These are phyloP conservation scores for Bidens hawaiensis DNA, from an alignment of 140 eudicot genomes.

Conservation along the genomic window DNA sequence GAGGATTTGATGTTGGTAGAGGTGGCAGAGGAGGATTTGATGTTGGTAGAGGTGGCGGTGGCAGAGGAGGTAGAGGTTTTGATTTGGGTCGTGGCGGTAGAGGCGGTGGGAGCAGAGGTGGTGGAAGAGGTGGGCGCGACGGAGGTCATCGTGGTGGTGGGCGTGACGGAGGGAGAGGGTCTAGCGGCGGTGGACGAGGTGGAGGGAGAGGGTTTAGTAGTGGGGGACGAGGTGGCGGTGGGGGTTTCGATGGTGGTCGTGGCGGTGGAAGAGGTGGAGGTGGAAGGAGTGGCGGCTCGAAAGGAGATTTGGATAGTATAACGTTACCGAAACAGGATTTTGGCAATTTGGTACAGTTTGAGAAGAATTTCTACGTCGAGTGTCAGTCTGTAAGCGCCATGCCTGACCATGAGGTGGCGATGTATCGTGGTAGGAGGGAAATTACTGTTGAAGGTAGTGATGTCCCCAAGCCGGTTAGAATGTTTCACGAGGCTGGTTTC, in stretches of 20 bases:
- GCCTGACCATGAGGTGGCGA: constrained; percentile 71
- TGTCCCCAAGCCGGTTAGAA: constrained; percentile 76
- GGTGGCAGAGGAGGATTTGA: constrained; percentile 27
- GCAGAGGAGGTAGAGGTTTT: constrained; percentile 49
- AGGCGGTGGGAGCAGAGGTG: constrained; percentile 34
- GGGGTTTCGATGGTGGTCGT: constrained; percentile 39
- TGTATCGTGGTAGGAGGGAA: constrained; percentile 69
- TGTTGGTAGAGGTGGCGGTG: constrained; percentile 43
- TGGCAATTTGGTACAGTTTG: constrained; percentile 72
- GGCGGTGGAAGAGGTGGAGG: constrained; percentile 70
- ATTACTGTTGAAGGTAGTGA: constrained; percentile 86
- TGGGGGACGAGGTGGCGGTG: constrained; percentile 31
- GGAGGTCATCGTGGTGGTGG: constrained; percentile 38
- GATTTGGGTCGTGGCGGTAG: constrained; percentile 48
- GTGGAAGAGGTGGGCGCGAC: constrained; percentile 42
- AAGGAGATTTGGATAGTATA: constrained; percentile 70
- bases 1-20: constrained; percentile 41
- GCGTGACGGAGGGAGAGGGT: constrained; percentile 33
- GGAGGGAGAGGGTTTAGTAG: constrained; percentile 34
- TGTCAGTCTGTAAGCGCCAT: constrained; percentile 61
- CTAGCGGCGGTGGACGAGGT: constrained; percentile 26
- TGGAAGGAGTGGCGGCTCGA: constrained; percentile 57
- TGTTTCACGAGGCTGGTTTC: constrained; percentile 82
- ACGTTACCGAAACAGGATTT: constrained; percentile 87
- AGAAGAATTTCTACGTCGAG: constrained; percentile 79